Percentiles rank a stretch among this genome's conserved stretches.
These are phyloP conservation scores for Paramecium tetraurelia DNA, from an alignment of 73 alveolate genomes.

Conservation along the genomic window DNA sequence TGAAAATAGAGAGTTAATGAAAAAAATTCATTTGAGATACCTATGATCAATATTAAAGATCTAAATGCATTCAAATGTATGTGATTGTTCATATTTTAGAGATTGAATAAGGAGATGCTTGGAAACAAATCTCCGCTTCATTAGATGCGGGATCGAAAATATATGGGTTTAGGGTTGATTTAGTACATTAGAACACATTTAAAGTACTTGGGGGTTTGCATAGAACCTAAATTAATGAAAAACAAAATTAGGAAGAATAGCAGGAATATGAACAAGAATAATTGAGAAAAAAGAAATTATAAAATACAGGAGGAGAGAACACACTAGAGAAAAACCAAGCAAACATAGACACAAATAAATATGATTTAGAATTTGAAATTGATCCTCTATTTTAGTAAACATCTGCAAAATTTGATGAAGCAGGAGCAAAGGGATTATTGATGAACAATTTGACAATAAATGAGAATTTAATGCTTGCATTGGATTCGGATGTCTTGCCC, in stretches of 20 bases:
- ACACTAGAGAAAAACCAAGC: conserved; percentile 82
- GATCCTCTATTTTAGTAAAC: conserved; percentile 81
- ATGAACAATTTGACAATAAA: conserved; percentile 80
- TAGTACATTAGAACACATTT: conserved; percentile 64
- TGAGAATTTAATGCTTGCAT: conserved; percentile 62
- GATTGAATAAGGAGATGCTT: conserved; percentile 59
- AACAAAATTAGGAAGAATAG: conserved; percentile 55
- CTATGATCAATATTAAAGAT: conserved; percentile 46
- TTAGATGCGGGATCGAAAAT: conserved; percentile 70
- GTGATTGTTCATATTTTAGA: not conserved
- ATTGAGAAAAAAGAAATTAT: conserved; percentile 63
- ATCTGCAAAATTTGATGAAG: conserved; percentile 90
- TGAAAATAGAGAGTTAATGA: conserved; percentile 59
- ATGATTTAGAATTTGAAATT: conserved; percentile 84
- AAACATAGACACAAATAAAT: conserved; percentile 80
- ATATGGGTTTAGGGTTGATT: conserved; percentile 68
- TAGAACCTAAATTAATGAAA: conserved; percentile 59
- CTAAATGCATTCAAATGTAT: conserved; percentile 45
- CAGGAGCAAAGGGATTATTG: conserved; percentile 79
- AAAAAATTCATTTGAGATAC: conserved; percentile 68
- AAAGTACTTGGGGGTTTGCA: conserved; percentile 68
- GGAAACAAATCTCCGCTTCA: conserved; percentile 66
- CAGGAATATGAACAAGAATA: conserved; percentile 63
- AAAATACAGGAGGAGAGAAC: conserved; percentile 79
- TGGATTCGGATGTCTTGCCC: not conserved